phyloP scores from a whole-genome alignment of 2,329 filamentous ascomycete genomes.

The Alternaria arbusti region DNA sequence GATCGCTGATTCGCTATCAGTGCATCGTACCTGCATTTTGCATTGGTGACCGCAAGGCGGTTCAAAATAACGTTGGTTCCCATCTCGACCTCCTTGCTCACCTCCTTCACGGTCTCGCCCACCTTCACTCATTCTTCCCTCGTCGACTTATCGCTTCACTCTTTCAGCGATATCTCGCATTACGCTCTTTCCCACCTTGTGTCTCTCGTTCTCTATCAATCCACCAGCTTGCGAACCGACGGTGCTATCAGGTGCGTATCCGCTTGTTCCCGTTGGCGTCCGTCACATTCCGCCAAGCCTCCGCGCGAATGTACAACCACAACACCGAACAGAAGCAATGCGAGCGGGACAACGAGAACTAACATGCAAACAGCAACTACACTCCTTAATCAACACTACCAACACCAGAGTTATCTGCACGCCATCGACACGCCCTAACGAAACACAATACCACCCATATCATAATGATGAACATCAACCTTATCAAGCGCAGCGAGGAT shows the following conservation, averaged over 20 bases:
- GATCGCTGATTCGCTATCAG: constrained; percentile 9
- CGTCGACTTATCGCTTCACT: constrained; percentile 64
- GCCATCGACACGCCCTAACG: constrained; percentile 30
- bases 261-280: constrained; percentile 17
- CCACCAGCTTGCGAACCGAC: constrained; percentile 15
- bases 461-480: constrained; percentile 53
- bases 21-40: constrained; percentile 25
- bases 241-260: constrained; percentile 38
- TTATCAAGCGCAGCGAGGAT: constrained; percentile 57
- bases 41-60: constrained; percentile 23
- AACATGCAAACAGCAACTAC: constrained; percentile 33
- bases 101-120: constrained; percentile 44
- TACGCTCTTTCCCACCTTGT: constrained; percentile 46
- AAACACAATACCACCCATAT: constrained; percentile 18
- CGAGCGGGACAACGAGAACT: constrained; percentile 16
- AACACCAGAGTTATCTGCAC: constrained; percentile 20
- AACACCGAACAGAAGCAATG: constrained; percentile 18
- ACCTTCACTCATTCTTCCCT: constrained; percentile 31
- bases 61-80: constrained; percentile 24
- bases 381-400: constrained; percentile 34
- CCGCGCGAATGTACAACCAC: constrained; percentile 10
- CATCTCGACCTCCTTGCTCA: constrained; percentile 30
- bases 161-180: constrained; percentile 64
- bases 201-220: constrained; percentile 29
- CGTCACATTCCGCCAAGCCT: constrained; percentile 27